Conservation (phyloP, 495 filamentous ascomycete species). For the Trichoderma gamsii region DNA sequence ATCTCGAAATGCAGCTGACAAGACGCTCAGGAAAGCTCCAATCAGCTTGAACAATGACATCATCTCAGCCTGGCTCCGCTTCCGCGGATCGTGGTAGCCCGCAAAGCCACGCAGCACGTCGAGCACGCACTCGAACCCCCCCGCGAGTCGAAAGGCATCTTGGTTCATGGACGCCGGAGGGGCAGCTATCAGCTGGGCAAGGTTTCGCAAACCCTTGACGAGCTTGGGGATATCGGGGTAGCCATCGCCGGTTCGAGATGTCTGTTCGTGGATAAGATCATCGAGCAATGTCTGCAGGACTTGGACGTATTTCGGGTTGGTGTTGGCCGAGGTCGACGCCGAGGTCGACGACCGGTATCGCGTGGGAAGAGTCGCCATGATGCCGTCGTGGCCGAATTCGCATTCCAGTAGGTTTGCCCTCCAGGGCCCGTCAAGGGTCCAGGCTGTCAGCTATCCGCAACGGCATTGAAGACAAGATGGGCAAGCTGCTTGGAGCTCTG, state of each 20-base stretch:
- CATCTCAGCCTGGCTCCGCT: slow-evolving; percentile 53
- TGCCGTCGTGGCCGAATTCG: slow-evolving; percentile 16
- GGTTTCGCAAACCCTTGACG: slow-evolving; percentile 33
- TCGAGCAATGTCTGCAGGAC: slow-evolving; percentile 42
- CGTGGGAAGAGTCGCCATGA: slow-evolving; percentile 44
- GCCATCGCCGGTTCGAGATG: slow-evolving; percentile 21
- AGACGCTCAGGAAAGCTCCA: slow-evolving; percentile 60
- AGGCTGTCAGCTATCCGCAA: background rate
- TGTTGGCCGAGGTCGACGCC: slow-evolving; percentile 29
- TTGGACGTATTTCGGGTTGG: slow-evolving; percentile 51
- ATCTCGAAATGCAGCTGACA: slow-evolving; percentile 69
- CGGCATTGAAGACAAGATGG: slow-evolving; percentile 12
- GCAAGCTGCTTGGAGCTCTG: background rate
- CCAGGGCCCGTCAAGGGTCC: slow-evolving; percentile 16
- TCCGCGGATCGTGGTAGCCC: slow-evolving; percentile 63
- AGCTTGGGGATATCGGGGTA: slow-evolving; percentile 40
- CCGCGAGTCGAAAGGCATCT: slow-evolving; percentile 77
- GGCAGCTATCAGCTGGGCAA: slow-evolving; percentile 45
- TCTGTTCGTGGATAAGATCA: slow-evolving; percentile 34
- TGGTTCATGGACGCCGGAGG: slow-evolving; percentile 38
- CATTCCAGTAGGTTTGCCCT: slow-evolving; percentile 13
- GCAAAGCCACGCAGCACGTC: slow-evolving; percentile 60
- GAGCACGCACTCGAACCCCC: slow-evolving; percentile 73
- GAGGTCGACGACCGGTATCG: slow-evolving; percentile 60
- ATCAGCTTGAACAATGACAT: slow-evolving; percentile 61